Conservation (phyloP, 257 asterid species). For the Solanum virginianum region DNA sequence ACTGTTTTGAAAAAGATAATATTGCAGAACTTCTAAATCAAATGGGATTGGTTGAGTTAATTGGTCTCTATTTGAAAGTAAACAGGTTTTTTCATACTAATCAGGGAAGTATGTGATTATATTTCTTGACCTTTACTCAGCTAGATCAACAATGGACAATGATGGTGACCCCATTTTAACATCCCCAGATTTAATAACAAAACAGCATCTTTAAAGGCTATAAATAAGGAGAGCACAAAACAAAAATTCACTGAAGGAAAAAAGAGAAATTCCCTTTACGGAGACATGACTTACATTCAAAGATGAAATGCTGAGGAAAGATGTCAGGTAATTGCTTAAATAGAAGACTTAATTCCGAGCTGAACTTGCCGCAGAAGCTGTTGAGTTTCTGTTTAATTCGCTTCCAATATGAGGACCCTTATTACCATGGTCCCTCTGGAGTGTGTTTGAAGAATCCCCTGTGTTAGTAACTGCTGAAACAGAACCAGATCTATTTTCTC, state of each 20-base stretch:
- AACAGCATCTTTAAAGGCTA: neutral
- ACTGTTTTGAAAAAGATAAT: neutral
- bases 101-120: neutral
- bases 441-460: constrained; percentile 23
- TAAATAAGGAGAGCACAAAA: neutral
- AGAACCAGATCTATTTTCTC: constrained; percentile 25
- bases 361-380: constrained; percentile 41
- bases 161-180: neutral
- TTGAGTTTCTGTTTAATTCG: constrained; percentile 14
- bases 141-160: neutral
- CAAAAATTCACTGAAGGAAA: neutral
- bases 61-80: neutral
- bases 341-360: constrained; percentile 18
- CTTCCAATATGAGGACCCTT: constrained; percentile 14
- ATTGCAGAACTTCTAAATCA: neutral
- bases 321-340: constrained; percentile 9
- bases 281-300: constrained; percentile 42
- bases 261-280: neutral
- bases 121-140: neutral
- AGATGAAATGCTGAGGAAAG: constrained; percentile 55
- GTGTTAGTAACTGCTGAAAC: constrained; percentile 10
- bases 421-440: constrained; percentile 23
- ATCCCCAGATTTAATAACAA: neutral
- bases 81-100: neutral
- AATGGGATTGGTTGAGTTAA: neutral